phyloP scores from a whole-genome alignment of 164 flowering plant species.

The Cinnamomum chago region DNA sequence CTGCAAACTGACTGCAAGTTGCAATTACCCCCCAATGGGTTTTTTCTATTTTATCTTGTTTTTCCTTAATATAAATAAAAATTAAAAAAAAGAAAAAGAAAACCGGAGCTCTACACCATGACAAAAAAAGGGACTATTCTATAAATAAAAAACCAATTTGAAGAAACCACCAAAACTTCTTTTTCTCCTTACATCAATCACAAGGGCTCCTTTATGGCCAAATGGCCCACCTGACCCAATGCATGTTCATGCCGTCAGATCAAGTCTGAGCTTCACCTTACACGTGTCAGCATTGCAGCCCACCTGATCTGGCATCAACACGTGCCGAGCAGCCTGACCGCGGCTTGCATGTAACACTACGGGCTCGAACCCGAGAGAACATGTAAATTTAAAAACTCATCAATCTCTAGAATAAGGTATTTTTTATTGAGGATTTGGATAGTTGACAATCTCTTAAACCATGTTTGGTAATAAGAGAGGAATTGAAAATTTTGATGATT shows the following conservation, averaged over 20 bases:
- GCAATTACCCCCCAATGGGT: too few species aligned
- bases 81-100: too few species aligned
- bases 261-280: slow-evolving; percentile 26
- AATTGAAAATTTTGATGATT: too few species aligned
- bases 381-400: too few species aligned
- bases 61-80: too few species aligned
- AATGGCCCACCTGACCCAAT: background rate
- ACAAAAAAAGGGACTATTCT: too few species aligned
- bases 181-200: background rate
- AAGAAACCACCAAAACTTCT: background rate
- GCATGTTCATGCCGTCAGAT: slow-evolving; percentile 9
- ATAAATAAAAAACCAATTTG: background rate
- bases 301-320: slow-evolving; percentile 13
- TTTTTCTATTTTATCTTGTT: background rate
- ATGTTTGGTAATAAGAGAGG: too few species aligned
- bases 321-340: slow-evolving; percentile 14
- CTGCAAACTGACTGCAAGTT: too few species aligned
- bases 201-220: background rate
- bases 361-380: slow-evolving; percentile 65
- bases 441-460: too few species aligned
- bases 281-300: slow-evolving; percentile 27
- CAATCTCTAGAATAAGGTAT: too few species aligned
- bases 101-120: background rate
- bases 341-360: slow-evolving; percentile 19
- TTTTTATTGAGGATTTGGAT: too few species aligned